Conservation (phyloP, 1,284 basidiomycete species). For the Porogramme epimiltina region DNA sequence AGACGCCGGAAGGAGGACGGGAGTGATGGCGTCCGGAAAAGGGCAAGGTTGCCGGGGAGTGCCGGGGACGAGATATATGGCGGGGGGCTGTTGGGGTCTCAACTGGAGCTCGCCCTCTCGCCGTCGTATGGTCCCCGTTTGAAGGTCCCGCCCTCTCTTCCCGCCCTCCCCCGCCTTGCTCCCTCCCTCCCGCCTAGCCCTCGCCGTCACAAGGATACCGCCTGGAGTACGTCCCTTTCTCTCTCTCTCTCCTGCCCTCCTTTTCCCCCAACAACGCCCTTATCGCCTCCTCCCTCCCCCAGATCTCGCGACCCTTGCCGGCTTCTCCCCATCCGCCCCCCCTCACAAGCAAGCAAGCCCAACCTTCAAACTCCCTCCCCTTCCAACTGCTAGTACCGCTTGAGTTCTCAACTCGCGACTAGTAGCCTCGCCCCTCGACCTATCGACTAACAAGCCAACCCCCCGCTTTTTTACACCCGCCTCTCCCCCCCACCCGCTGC, state of each 20-base stretch:
- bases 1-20: neutral
- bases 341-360: constrained; percentile 28
- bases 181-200: constrained; percentile 47
- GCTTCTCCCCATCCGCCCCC: constrained; percentile 60
- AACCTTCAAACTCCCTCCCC: constrained; percentile 29
- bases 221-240: constrained; percentile 58
- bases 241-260: constrained; percentile 2
- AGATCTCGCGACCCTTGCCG: constrained; percentile 97
- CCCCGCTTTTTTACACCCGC: no score
- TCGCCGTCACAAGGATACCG: constrained; percentile 78
- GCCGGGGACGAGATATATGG: constrained; percentile 18
- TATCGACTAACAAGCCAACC: constrained; percentile 22
- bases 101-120: constrained; percentile 16
- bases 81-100: neutral
- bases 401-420: constrained; percentile 48
- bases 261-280: constrained; percentile 12
- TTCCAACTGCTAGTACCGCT: constrained; percentile 41
- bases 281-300: constrained; percentile 14
- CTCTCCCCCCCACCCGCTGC: constrained; percentile 23
- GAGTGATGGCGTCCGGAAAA: neutral
- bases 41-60: constrained; percentile 4
- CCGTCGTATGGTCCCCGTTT: constrained; percentile 31
- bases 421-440: constrained; percentile 15
- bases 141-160: constrained; percentile 24
- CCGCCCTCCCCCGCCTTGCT: constrained; percentile 32